Base-by-base conservation (phyloP, 2,329 filamentous ascomycete species). In the Sporothrix curviconia region DNA sequence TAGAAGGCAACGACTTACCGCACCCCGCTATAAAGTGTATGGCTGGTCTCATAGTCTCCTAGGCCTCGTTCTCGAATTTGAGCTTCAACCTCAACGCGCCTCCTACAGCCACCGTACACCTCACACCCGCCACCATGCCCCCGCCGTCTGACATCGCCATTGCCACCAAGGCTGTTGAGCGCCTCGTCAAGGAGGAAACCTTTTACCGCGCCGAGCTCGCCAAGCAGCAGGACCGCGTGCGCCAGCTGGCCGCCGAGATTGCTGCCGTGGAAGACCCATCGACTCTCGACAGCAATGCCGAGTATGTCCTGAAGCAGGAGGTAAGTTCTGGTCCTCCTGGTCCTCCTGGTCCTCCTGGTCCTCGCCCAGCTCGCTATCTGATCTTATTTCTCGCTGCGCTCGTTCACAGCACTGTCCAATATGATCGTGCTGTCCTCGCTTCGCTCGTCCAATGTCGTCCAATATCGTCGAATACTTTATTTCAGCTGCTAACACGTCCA, bases 131-230 rank as follows among this genome's bases (percentile, higher is more conserved):
- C 44, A 52, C 30, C 25, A 96, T 96, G 91, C 80, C 89, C 3
- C 80, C 90, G 32, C 88, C 89, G 44, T 85, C 86, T 1, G 81
- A 85, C 64, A 83, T 96, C 70, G 73, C 83, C 66, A 94, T 96
- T 68, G 85, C 87, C 44, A 94, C 89, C 24, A 83, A 86, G 61
- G 84, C 90, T 19, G 83, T 97, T 64, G 78, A 82, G 66, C 90
- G 94, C 59, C 82, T 97, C 49, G 83, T 96, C 64, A 96, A 95
- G 73, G 94, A 99, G 72, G 90, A 96, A 72, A 78, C 81, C 39
- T 92, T 86, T 66, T 97, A 99, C 75, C 87, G 92, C 77, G 87
- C 87, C 69, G 94, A 99, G 72, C 80, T 92, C 19, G 76, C 81
- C 62, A 78, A 86, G 63, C 92, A 97, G 70, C 79, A 89, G 65